Conservation (phyloP, 2,329 filamentous ascomycete genomes). For the Cladosporium colombiae region DNA sequence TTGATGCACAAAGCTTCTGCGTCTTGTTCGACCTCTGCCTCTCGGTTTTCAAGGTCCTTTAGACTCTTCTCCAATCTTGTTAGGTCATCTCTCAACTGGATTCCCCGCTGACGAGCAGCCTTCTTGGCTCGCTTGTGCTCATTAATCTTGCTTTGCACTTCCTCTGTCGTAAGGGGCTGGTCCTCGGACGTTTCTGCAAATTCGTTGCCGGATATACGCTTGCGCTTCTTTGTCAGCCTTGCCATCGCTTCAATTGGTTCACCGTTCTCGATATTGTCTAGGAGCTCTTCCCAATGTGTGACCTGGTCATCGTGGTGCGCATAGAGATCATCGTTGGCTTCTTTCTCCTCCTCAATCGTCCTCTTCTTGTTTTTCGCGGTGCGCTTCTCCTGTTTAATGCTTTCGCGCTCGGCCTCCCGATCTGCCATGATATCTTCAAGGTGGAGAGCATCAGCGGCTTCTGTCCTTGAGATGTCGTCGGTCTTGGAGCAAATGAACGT, state of each 20-base stretch:
- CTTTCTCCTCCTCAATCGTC: conserved; percentile 39
- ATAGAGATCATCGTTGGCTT: conserved; percentile 37
- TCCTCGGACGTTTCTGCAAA: conserved; percentile 26
- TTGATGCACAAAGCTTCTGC: conserved; percentile 51
- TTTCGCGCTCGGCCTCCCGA: conserved; percentile 32
- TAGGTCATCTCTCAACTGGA: conserved; percentile 35
- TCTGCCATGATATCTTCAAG: conserved; percentile 38
- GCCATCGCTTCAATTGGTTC: conserved; percentile 45
- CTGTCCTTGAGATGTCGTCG: conserved; percentile 58
- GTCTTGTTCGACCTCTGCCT: conserved; percentile 37
- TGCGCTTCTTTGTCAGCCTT: conserved; percentile 46
- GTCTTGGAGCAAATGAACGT: conserved; percentile 66
- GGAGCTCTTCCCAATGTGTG: conserved; percentile 48
- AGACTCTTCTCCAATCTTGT: conserved; percentile 36
- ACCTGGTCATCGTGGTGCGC: conserved; percentile 45
- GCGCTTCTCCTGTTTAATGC: conserved; percentile 27
- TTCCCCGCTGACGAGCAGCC: conserved; percentile 28
- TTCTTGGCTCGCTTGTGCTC: conserved; percentile 49
- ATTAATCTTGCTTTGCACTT: conserved; percentile 46
- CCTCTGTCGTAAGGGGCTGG: conserved; percentile 43
- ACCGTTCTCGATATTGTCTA: conserved; percentile 43
- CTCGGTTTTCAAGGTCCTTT: conserved; percentile 33
- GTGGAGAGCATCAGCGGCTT: conserved; percentile 44
- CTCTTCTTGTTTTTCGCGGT: conserved; percentile 28
- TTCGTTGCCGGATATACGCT: conserved; percentile 36